Percentiles rank a stretch among this genome's conserved stretches.
Conservation (phyloP, 176 grass and related monocot species). For the Otatea glauca region DNA sequence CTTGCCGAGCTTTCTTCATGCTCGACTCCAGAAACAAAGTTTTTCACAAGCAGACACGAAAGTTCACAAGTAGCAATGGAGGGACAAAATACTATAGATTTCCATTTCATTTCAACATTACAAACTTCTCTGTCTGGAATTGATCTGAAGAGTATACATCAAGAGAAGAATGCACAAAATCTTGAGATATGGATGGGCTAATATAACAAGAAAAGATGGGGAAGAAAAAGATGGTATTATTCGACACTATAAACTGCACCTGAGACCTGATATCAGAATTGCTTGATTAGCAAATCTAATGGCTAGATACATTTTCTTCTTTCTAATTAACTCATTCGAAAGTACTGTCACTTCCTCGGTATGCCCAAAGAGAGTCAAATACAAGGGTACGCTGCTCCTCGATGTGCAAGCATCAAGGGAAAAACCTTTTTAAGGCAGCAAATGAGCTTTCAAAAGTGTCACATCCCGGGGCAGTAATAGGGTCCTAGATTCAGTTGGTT, state of each 20-base stretch:
- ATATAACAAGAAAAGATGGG: not conserved
- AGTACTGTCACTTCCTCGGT: not conserved
- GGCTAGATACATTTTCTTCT: not conserved
- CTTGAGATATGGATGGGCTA: not conserved
- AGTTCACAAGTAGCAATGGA: not conserved
- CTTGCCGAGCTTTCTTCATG: not conserved
- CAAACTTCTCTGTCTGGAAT: not conserved
- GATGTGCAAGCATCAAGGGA: not conserved
- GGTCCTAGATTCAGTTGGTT: not conserved
- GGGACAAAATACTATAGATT: not conserved
- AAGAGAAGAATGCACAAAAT: not conserved
- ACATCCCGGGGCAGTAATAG: not conserved
- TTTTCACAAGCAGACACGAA: not conserved
- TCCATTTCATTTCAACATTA: conserved; percentile 5
- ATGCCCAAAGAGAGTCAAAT: not conserved
- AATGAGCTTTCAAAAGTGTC: conserved; percentile 4
- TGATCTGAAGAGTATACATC: not conserved
- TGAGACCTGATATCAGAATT: not conserved
- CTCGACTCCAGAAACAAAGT: not conserved
- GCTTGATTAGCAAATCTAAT: conserved; percentile 12
- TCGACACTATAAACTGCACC: not conserved
- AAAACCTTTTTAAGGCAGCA: not conserved
- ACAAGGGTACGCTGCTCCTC: not conserved
- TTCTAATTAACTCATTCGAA: not conserved
- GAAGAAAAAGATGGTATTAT: not conserved